Conservation (phyloP, 2,329 filamentous ascomycete species). For the Xylariaceae sp. region DNA sequence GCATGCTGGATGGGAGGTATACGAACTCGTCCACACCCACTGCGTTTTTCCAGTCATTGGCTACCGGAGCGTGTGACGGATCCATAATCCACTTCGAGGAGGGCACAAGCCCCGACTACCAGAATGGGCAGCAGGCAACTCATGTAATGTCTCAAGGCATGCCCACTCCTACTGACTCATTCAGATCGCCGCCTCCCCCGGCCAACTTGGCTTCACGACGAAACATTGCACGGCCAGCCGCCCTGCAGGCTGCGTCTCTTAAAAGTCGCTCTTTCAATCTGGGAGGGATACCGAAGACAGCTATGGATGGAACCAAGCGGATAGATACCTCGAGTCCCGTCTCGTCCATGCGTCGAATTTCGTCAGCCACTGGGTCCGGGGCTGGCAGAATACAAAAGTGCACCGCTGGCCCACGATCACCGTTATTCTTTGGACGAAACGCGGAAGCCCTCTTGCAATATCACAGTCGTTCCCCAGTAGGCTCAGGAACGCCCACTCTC, state of each 20-base stretch:
- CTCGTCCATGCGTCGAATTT: slow-evolving; percentile 48
- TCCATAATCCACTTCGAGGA: slow-evolving; percentile 16
- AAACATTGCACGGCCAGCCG: slow-evolving; percentile 45
- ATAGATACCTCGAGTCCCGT: slow-evolving; percentile 41
- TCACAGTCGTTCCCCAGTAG: slow-evolving; percentile 40
- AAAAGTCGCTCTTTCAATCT: slow-evolving; percentile 40
- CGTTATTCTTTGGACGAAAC: slow-evolving; percentile 42
- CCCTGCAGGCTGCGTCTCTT: slow-evolving; percentile 43
- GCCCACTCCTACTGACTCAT: slow-evolving; percentile 31
- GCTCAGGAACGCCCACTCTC: slow-evolving; percentile 33
- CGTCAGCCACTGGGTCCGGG: slow-evolving; percentile 45
- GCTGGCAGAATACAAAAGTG: slow-evolving; percentile 41
- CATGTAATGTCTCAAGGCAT: slow-evolving; percentile 18
- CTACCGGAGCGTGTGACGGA: slow-evolving; percentile 16
- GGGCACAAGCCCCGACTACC: slow-evolving; percentile 10
- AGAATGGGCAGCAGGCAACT: slow-evolving; percentile 15
- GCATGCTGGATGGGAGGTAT: slow-evolving; percentile 16
- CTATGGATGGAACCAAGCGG: slow-evolving; percentile 43
- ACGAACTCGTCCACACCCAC: slow-evolving; percentile 14
- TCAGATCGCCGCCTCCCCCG: slow-evolving; percentile 47
- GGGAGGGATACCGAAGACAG: slow-evolving; percentile 41
- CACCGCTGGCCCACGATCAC: slow-evolving; percentile 38
- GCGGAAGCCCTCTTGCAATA: slow-evolving; percentile 42
- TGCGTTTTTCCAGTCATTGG: slow-evolving; percentile 20
- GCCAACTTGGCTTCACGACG: slow-evolving; percentile 53